phyloP scores from a whole-genome alignment of 2,329 filamentous ascomycete species.

The Sporothrix schenckii region DNA sequence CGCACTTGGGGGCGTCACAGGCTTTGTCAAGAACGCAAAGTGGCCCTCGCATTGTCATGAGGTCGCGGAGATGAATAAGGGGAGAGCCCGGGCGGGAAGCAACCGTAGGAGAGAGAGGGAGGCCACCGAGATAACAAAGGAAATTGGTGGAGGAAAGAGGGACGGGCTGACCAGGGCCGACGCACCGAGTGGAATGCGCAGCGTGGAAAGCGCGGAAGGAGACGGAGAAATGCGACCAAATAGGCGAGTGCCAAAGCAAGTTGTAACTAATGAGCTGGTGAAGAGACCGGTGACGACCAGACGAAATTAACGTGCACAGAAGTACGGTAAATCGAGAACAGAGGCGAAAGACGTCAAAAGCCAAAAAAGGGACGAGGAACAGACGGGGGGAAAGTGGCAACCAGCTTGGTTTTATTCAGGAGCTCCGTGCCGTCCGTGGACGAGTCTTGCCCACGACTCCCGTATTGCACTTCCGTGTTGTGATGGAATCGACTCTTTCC shows the following conservation, averaged over 20 bases:
- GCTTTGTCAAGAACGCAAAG: neutral
- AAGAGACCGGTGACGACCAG: neutral
- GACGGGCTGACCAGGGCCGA: neutral
- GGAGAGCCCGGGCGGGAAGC: neutral
- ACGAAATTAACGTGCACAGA: neutral
- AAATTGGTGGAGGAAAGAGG: neutral
- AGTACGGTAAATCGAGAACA: too few species aligned
- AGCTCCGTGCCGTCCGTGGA: neutral
- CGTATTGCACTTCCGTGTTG: neutral
- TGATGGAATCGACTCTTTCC: neutral
- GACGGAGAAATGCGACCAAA: constrained; percentile 7
- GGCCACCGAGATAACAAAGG: constrained; percentile 6
- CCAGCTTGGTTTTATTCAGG: constrained; percentile 11
- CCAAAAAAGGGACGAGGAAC: constrained; percentile 21
- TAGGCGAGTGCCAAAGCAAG: constrained; percentile 4
- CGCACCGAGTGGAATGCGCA: neutral
- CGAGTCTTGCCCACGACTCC: neutral
- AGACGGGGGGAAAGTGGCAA: neutral
- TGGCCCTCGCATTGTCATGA: neutral
- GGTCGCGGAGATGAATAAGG: constrained; percentile 7
- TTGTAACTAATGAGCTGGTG: neutral
- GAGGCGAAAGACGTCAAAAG: neutral
- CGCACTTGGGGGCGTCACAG: too few species aligned
- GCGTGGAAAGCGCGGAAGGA: neutral
- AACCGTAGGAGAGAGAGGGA: neutral